Base-by-base conservation (phyloP, 140 eudicot species). In the Anethum foeniculum region DNA sequence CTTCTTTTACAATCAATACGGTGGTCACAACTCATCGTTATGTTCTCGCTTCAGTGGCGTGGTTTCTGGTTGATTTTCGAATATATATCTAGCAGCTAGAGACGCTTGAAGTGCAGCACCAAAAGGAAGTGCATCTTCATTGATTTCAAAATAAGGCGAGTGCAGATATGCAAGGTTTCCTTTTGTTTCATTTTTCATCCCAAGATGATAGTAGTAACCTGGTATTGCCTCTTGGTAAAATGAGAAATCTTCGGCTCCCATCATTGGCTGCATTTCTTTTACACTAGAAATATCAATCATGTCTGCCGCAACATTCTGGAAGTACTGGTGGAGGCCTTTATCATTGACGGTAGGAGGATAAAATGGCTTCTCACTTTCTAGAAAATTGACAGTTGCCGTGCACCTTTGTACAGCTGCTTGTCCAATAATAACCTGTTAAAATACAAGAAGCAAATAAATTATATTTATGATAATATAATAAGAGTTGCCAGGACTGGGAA, bases 41-140 rank as follows among this genome's bases (percentile, higher is more conserved):
- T 48, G 84, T 76, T 72, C 49, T 71, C 28, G 64, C 32, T 77
- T 68, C 80, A 51, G 18, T 11, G 30, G 69, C 7, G 72, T 65
- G 73, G 82, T 81, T 81, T 77, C 84, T 27, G 69, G 43, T 82
- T 88, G 88, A 77, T 56, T 23, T 56, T 90, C 86, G 72, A 34
- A 79, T 58, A 91, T 88, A 77, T 91, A 93, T 76, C 89, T 84
- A 62, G 69, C 83, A 52, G 89, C 98, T 82, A 93, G 78, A 25
- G 98, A 88, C 39, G 98, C 98, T 34, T 93, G 98, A 85, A 93
- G 91, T 44, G 98, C 93, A 71, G 98, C 97, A 47, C 98, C 98
- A 83, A 68, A 84, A 36, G 98, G 96, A 80, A 93, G 88, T 36
- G 86, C 86, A 58, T 88, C 91, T 81, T 93, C 97, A 38, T 91